Evolutionary conservation across 2,329 filamentous ascomycete genomes (phyloP).

Genomic region (Neonectria magnoliae): DNA sequence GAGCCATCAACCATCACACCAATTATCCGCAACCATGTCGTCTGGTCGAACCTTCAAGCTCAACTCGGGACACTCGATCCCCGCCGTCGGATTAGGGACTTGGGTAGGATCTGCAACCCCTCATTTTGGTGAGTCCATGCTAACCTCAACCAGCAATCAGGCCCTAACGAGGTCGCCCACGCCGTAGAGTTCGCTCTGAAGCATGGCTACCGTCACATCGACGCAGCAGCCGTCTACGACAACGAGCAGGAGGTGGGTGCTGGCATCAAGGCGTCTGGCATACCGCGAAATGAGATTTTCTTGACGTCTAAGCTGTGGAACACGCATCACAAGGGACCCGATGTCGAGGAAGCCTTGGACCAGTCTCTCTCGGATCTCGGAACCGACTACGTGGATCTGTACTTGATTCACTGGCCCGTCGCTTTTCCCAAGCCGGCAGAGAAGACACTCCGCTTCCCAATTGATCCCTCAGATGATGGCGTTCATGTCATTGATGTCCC

Average conservation of each 20-base stretch:
- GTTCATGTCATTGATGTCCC: slow-evolving; percentile 37
- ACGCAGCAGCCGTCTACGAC: slow-evolving; percentile 56
- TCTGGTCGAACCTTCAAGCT: slow-evolving; percentile 43
- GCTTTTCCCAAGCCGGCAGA: slow-evolving; percentile 54
- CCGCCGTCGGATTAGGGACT: slow-evolving; percentile 47
- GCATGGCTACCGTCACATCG: slow-evolving; percentile 55
- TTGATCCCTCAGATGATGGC: slow-evolving; percentile 56
- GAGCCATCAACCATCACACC: not conserved
- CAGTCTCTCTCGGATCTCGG: slow-evolving; percentile 57
- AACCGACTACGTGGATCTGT: slow-evolving; percentile 62
- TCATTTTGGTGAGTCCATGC: not conserved
- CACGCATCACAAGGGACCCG: slow-evolving; percentile 57
- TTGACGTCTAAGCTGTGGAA: slow-evolving; percentile 70
- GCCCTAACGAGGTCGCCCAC: slow-evolving; percentile 62
- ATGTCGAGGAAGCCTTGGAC: slow-evolving; percentile 58
- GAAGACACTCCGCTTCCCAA: slow-evolving; percentile 45
- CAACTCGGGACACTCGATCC: slow-evolving; percentile 46
- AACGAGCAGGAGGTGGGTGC: slow-evolving; percentile 54
- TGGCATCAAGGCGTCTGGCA: slow-evolving; percentile 47
- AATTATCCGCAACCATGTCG: slow-evolving; percentile 31
- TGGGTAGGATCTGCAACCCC: slow-evolving; percentile 40
- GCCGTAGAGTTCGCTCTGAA: slow-evolving; percentile 54
- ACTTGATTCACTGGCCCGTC: slow-evolving; percentile 60
- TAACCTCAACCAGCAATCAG: slow-evolving; percentile 22
- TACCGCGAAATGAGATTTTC: slow-evolving; percentile 52